phyloP scores from a whole-genome alignment of 192 early-diverging fungal genomes.

The Coemansia sp. region DNA sequence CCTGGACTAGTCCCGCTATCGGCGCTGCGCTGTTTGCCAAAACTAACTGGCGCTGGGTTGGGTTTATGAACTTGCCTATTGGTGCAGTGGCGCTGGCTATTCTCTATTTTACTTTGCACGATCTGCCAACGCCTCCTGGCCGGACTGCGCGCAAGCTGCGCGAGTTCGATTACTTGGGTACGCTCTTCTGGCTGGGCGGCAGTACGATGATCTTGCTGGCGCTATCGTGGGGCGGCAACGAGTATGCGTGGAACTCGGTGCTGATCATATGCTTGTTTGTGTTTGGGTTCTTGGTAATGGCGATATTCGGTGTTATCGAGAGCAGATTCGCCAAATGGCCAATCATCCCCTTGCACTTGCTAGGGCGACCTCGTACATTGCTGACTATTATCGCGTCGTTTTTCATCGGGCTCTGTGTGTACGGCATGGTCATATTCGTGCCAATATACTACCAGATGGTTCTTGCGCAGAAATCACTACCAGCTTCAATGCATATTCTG shows the following conservation, averaged over 20 bases:
- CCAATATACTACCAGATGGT: conserved; percentile 52
- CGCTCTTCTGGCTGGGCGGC: conserved; percentile 55
- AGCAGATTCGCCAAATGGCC: conserved; percentile 67
- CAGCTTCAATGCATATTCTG: conserved; percentile 36
- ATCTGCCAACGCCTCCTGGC: conserved; percentile 55
- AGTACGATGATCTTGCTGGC: conserved; percentile 60
- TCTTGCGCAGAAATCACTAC: conserved; percentile 20
- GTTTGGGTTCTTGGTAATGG: conserved; percentile 33
- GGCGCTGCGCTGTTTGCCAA: conserved; percentile 67
- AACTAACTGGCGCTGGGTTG: conserved; percentile 67
- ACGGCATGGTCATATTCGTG: conserved; percentile 53
- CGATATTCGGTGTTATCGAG: conserved; percentile 61
- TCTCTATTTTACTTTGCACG: conserved; percentile 60
- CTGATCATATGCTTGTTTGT: conserved; percentile 56
- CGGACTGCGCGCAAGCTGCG: conserved; percentile 37
- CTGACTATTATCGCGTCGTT: conserved; percentile 32
- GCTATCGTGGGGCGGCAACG: conserved; percentile 63
- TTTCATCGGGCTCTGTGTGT: conserved; percentile 50
- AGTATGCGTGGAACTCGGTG: conserved; percentile 57
- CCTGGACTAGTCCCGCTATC: conserved; percentile 69
- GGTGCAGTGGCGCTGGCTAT: conserved; percentile 57
- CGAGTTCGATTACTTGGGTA: conserved; percentile 63
- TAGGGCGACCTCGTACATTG: conserved; percentile 34
- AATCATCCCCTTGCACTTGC: conserved; percentile 52
- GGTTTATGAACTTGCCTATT: conserved; percentile 78